Evolutionary conservation across 2,329 filamentous ascomycete genomes (phyloP), one percentile per base, ranked within the genome.

Genomic region (Furcasterigmium furcatum): DNA sequence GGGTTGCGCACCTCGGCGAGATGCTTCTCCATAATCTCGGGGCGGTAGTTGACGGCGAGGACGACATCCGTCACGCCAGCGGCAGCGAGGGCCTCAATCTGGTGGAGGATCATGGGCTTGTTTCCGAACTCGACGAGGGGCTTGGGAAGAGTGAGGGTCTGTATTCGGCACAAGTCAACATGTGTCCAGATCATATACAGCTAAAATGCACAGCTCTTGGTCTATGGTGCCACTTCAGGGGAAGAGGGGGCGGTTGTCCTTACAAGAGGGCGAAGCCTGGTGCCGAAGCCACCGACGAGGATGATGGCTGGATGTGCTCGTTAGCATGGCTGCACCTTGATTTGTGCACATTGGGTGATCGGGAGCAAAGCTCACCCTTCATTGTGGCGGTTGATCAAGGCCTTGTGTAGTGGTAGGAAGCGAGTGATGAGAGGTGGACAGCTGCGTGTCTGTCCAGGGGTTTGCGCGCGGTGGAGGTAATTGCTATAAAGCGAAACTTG

Each of bases 271-370:
- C 92, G 88, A 63, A 99, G 87, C 73, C 92, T 91, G 71, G 92
- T 99, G 75, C 92, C 92, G 72, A 96, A 99, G 71, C 92, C 94
- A 76, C 94, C 94, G 72, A 97, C 94, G 67, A 97, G 91, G 86
- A 96, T 96, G 67, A 96, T 87, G 75, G 91, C 91, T 96, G n/a
- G 34, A 16, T 21, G 27, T n/a, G n/a, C 35, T 25, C 10, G 34
- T 52, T 22, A 52, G 48, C 50, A 46, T 21, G 19, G 24, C 10
- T 13, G 5, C 38, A 6, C 19, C 7, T 40, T 8, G 22, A 5
- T 27, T 25, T 13, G n/a, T n/a, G n/a, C n/a, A n/a, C n/a, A n/a
- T n/a, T n/a, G n/a, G n/a, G n/a, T n/a, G 13, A 18, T 16, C 21
- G 18, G 9, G 29, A 18, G n/a, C 9, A 9, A 20, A 19, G 25